A percentile compares a stretch with the other conserved stretches of the same genome.
These are phyloP conservation scores for Ophiostoma himal-ulmi DNA, from an alignment of 2,329 filamentous ascomycete species.

Conservation along the genomic window DNA sequence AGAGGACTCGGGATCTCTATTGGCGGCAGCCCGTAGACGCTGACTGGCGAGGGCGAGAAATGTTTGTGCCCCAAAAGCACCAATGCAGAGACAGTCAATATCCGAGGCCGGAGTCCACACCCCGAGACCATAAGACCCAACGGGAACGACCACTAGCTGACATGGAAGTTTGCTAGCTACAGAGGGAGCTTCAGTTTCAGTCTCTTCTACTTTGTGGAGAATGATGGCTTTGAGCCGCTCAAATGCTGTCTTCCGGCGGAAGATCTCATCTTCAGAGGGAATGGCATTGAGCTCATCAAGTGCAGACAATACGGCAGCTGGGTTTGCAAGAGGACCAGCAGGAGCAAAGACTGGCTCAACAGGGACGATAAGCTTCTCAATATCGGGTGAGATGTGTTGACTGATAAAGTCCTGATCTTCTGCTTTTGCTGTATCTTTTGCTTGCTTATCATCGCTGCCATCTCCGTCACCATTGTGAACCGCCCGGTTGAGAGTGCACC, in stretches of 20 bases:
- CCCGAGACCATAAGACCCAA: constrained; percentile 61
- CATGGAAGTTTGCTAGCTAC: constrained; percentile 25
- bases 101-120: constrained; percentile 58
- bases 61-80: constrained; percentile 52
- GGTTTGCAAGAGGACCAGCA: constrained; percentile 30
- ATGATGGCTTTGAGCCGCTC: constrained; percentile 23
- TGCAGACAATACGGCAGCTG: constrained; percentile 35
- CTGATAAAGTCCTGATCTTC: neutral
- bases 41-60: constrained; percentile 57
- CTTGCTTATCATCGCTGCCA: neutral
- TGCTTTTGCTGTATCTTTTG: neutral
- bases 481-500: constrained; percentile 37
- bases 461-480: neutral
- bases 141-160: constrained; percentile 49
- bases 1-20: constrained; percentile 24
- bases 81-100: constrained; percentile 61
- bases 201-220: constrained; percentile 4
- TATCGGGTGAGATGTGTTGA: constrained; percentile 21
- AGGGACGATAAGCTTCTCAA: constrained; percentile 31
- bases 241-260: constrained; percentile 20
- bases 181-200: neutral
- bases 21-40: constrained; percentile 40
- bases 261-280: constrained; percentile 42
- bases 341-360: constrained; percentile 34
- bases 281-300: constrained; percentile 39